phyloP scores from a whole-genome alignment of 2,329 filamentous ascomycete species.

The Triangularia verruculosa region DNA sequence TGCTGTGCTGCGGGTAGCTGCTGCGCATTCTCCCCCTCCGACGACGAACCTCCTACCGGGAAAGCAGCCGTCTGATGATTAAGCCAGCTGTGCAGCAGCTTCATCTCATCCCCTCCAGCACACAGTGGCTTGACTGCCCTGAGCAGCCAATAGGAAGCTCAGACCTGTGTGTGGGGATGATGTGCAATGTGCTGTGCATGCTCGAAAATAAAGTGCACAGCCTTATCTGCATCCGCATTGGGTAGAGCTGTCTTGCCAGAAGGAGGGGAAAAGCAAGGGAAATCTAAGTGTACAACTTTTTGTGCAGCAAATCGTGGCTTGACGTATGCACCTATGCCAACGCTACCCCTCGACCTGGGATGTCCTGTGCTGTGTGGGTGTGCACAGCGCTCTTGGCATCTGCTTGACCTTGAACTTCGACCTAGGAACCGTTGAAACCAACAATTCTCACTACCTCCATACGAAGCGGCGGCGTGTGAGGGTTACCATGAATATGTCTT shows the following conservation, averaged over 20 bases:
- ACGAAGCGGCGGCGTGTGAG: no score
- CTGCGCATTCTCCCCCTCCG: slow-evolving; percentile 27
- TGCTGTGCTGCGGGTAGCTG: slow-evolving; percentile 14
- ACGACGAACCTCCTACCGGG: not conserved
- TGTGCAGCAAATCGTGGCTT: slow-evolving; percentile 26
- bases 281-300: slow-evolving; percentile 7
- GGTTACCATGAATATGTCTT: no score
- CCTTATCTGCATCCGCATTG: slow-evolving; percentile 24
- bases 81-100: slow-evolving; percentile 6
- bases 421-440: not conserved
- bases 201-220: slow-evolving; percentile 29
- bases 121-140: slow-evolving; percentile 19
- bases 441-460: not conserved
- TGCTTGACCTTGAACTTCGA: not conserved
- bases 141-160: slow-evolving; percentile 21
- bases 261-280: not conserved
- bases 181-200: slow-evolving; percentile 19
- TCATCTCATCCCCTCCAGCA: slow-evolving; percentile 6
- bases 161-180: slow-evolving; percentile 8
- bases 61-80: slow-evolving; percentile 12
- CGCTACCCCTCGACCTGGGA: not conserved
- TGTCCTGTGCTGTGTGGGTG: not conserved
- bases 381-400: slow-evolving; percentile 2
- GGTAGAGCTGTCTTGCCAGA: slow-evolving; percentile 20
- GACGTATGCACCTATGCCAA: slow-evolving; percentile 16